Percentiles rank a stretch among this genome's conserved stretches.
These are phyloP conservation scores for Entoloma clypeatum DNA, from an alignment of 1,284 basidiomycete species.

Conservation along the genomic window DNA sequence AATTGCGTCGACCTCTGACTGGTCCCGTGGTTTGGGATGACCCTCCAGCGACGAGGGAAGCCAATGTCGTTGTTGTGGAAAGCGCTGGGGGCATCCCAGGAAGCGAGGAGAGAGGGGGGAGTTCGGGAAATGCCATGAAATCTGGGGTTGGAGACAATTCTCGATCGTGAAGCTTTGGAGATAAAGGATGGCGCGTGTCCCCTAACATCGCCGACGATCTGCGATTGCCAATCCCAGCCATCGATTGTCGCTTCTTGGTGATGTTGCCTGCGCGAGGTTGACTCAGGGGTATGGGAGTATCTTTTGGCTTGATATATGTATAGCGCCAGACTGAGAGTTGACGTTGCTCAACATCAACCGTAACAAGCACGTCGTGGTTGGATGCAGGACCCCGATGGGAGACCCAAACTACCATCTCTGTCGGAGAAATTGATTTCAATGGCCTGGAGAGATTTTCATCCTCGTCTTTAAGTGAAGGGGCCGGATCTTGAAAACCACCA, in stretches of 20 bases:
- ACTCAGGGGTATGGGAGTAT: constrained; percentile 37
- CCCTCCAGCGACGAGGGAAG: constrained; percentile 41
- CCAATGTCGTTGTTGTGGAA: constrained; percentile 48
- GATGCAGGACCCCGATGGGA: constrained; percentile 44
- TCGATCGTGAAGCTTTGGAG: constrained; percentile 31
- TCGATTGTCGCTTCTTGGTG: constrained; percentile 29
- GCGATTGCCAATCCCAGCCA: constrained; percentile 26
- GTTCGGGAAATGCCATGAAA: constrained; percentile 33
- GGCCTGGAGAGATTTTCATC: constrained; percentile 47
- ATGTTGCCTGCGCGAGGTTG: constrained; percentile 15
- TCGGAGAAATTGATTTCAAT: constrained; percentile 49
- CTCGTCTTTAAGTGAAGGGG: constrained; percentile 48
- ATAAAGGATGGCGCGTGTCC: constrained; percentile 34
- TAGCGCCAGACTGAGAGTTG: constrained; percentile 70
- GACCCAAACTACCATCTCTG: constrained; percentile 61
- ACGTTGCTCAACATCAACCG: constrained; percentile 48
- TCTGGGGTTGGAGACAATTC: constrained; percentile 30
- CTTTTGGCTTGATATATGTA: constrained; percentile 56
- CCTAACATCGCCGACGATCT: constrained; percentile 33
- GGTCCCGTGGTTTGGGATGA: constrained; percentile 28
- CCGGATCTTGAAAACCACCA: constrained; percentile 37
- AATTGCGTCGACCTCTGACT: constrained; percentile 38
- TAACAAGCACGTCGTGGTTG: constrained; percentile 50
- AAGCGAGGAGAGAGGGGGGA: constrained; percentile 38
- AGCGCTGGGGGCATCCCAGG: constrained; percentile 44